Evolutionary conservation across 2,329 filamentous ascomycete genomes (phyloP), one percentile per base, ranked within the genome.

Genomic region (Colletotrichum echinochloae): DNA sequence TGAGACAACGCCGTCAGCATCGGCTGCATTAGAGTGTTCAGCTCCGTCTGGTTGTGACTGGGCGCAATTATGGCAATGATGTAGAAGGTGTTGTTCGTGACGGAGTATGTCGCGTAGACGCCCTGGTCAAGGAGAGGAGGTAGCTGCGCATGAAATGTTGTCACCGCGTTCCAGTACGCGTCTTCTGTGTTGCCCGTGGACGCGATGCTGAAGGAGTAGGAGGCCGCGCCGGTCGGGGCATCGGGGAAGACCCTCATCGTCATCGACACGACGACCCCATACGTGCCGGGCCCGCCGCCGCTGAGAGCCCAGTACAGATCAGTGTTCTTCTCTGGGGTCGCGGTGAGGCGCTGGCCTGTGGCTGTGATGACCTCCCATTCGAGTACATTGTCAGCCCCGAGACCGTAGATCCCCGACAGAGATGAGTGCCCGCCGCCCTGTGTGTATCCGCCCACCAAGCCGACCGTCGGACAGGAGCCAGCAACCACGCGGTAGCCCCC

Each of bases 291-390:
- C 1, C 87, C 86, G 7, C 87, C 85, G 12, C 86, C 86, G 59
- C 79, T 79, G 4, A 88, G 76, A 2, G 87, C 87, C 86, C 86
- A 90, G 76, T 85, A 88, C 1, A 89, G 79, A 62, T 89, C 87
- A 0, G 77, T 56, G 65, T 88, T 83, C 26, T 83, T 61, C 1
- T 77, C 74, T 0, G 77, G 81, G 5, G 79, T 82, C 1, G 85
- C 86, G 14, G 39, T 39, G 1, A 77, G 79, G 20, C 81, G 73
- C 20, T 78, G 55, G 1, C 86, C 86, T 20, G 74, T 70, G 0
- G 81, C 82, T 5, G 82, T 83, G 3, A 89, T 80, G 3, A 87
- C 83, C 65, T 86, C 81, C 74, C 79, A 85, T 61, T 83, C 79
- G 0, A 89, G 77, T 0, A 84, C 81, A 44, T 89, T 82, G 73